Base-by-base conservation (phyloP, 129 eudicot species). In the carrot (Daucus carota) region DNA sequence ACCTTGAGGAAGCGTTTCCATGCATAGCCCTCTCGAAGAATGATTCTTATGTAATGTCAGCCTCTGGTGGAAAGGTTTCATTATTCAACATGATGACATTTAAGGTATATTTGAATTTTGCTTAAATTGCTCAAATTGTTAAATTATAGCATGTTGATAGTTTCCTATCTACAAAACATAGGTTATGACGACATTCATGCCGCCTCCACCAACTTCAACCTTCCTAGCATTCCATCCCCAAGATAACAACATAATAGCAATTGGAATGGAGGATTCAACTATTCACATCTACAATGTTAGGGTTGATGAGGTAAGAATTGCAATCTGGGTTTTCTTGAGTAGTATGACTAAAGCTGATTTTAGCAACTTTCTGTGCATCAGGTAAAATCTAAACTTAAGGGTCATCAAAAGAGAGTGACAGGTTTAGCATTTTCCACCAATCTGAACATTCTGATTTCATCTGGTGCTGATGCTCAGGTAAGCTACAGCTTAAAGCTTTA, bases 111-210 rank as follows among this genome's bases (percentile, higher is more conserved):
- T 28, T 60, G 14, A 20, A 50, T 38, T 31, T 28, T 82, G 31
- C 34, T 50, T 29, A 59, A 29, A 8, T 44, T 31, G n/a, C 65
- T 52, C 29, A 13, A 22, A 12, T 79, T 59, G 40, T 74, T 29
- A 40, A 75, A 65, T 63, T 63, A 26, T 17, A 59, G 40, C 48
- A 34, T 52, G 33, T 70, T 69, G n/a, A 65, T 65, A 42, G 20
- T 32, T 40, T 1, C 26, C 3, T 14, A 0, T 4, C 33, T 54
- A 80, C 67, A 28, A 32, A 71, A 44, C 75, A 29, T 79, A 92
- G 98, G 98, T 92, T 13, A 92, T 92, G 98, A 90, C 96, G 34
- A 92, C 98, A 52, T 92, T 92, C 81, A 92, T 92, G 98, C 88
- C 92, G 15, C 94, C 96, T 75, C 96, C 98, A 28, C 98, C 98